Percentiles rank a stretch among this genome's conserved stretches.
Evolutionary conservation across 805 yeast genomes (phyloP).

Genomic region (Saccharomycopsis capsularis): DNA sequence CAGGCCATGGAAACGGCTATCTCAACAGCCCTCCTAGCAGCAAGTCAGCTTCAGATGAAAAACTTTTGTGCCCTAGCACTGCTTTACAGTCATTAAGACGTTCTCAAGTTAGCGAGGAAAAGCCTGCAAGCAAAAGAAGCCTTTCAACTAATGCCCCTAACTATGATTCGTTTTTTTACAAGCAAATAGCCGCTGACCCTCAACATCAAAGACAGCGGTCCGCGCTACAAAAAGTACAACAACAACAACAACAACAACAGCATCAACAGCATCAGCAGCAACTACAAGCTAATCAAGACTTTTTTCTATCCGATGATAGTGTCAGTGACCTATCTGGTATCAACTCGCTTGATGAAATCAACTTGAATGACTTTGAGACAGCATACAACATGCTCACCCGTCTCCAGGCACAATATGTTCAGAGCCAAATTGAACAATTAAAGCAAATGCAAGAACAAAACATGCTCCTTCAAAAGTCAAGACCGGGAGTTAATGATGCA

Average conservation of each 20-base stretch:
- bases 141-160: not conserved
- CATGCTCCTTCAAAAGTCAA: not conserved
- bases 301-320: no score
- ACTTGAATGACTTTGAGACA: slow-evolving; percentile 19
- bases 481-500: not conserved
- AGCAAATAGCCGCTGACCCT: not conserved
- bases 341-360: slow-evolving; percentile 16
- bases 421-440: slow-evolving; percentile 17
- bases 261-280: no score
- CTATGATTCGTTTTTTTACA: not conserved
- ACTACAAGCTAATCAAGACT: no score
- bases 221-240: not conserved
- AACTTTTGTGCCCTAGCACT: not conserved
- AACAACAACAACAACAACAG: no score
- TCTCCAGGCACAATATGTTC: slow-evolving; percentile 13
- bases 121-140: not conserved
- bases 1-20: not conserved
- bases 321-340: slow-evolving; percentile 5
- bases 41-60: slow-evolving; percentile 7
- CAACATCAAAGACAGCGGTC: not conserved
- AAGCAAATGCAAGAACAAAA: slow-evolving; percentile 16
- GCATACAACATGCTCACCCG: slow-evolving; percentile 15
- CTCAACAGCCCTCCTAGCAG: slow-evolving; percentile 9
- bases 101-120: not conserved
- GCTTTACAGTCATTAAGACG: not conserved